phyloP scores from a whole-genome alignment of 2,329 filamentous ascomycete species.

The Tolypocladium inflatum region DNA sequence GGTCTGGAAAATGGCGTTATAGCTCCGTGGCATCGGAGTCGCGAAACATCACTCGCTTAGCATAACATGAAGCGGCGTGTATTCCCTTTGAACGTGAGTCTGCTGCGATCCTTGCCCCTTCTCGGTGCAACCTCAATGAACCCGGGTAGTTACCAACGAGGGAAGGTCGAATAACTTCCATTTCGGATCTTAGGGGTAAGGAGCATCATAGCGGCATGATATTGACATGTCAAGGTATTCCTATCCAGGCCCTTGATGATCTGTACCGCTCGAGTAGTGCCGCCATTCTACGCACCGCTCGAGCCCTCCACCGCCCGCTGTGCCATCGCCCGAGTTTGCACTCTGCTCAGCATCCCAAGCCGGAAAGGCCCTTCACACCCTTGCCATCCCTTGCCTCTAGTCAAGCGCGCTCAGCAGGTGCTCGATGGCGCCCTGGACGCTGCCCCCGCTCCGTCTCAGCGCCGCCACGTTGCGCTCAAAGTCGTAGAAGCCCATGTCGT shows the following conservation, averaged over 20 bases:
- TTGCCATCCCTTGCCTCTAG: constrained; percentile 2
- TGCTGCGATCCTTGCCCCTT: too few relatives aligned
- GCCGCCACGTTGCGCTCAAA: constrained; percentile 91
- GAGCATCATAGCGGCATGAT: neutral
- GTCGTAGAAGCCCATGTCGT: constrained; percentile 98
- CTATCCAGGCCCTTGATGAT: neutral
- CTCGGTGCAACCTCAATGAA: too few relatives aligned
- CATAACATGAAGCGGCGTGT: neutral
- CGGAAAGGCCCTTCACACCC: neutral
- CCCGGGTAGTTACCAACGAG: too few relatives aligned
- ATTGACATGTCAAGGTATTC: constrained; percentile 1
- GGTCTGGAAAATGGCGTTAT: neutral
- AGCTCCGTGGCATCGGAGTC: neutral
- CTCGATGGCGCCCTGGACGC: constrained; percentile 85
- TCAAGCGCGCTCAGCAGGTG: constrained; percentile 45
- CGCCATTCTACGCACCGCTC: neutral
- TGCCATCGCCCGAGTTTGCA: neutral
- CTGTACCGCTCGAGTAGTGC: neutral
- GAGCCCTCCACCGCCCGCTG: neutral
- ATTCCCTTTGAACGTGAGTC: neutral
- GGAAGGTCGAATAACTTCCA: too few relatives aligned
- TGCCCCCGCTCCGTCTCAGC: constrained; percentile 79
- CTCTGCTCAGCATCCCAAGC: neutral
- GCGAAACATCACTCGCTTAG: neutral
- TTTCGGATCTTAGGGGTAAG: too few relatives aligned